A percentile compares a stretch with the other conserved stretches of the same genome.
phyloP scores from a whole-genome alignment of 805 yeast species.

The Candida ovalis region DNA sequence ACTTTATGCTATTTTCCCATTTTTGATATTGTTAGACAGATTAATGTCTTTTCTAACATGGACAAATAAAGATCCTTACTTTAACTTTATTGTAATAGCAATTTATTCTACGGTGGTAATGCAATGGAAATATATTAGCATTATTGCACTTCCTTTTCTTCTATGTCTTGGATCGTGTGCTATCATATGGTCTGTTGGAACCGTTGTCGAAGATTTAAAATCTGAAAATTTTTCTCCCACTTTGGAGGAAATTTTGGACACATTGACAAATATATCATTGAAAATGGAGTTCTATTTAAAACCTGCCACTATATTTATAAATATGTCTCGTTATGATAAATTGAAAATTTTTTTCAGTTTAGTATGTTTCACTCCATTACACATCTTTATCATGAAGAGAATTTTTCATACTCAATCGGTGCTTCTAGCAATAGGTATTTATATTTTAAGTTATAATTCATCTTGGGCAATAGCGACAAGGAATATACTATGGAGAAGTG shows the following conservation, averaged over 20 bases:
- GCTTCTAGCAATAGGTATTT: slow-evolving; percentile 33
- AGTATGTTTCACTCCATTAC: slow-evolving; percentile 40
- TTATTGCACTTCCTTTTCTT: slow-evolving; percentile 37
- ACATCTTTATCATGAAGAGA: slow-evolving; percentile 33
- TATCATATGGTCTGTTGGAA: slow-evolving; percentile 42
- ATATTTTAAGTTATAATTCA: slow-evolving; percentile 41
- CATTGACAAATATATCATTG: slow-evolving; percentile 41
- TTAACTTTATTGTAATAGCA: slow-evolving; percentile 40
- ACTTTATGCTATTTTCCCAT: slow-evolving; percentile 45
- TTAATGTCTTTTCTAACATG: slow-evolving; percentile 46
- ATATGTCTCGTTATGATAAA: slow-evolving; percentile 22
- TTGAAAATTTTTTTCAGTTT: slow-evolving; percentile 31
- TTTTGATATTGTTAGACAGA: slow-evolving; percentile 41
- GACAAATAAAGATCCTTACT: slow-evolving; percentile 50
- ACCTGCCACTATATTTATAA: slow-evolving; percentile 29
- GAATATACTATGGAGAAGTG: slow-evolving; percentile 48
- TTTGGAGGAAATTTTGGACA: slow-evolving; percentile 47
- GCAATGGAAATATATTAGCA: slow-evolving; percentile 40
- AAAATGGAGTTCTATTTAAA: slow-evolving; percentile 39
- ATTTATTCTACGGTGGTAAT: slow-evolving; percentile 36
- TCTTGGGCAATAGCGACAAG: slow-evolving; percentile 45
- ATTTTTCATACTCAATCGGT: slow-evolving; percentile 33
- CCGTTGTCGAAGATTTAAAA: slow-evolving; percentile 35
- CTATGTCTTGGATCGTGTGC: slow-evolving; percentile 36
- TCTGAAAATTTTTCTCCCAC: slow-evolving; percentile 40